Percentiles rank a stretch among this genome's conserved stretches.
These are phyloP conservation scores for Whalleya microplaca DNA, from an alignment of 2,329 filamentous ascomycete genomes.

Conservation along the genomic window DNA sequence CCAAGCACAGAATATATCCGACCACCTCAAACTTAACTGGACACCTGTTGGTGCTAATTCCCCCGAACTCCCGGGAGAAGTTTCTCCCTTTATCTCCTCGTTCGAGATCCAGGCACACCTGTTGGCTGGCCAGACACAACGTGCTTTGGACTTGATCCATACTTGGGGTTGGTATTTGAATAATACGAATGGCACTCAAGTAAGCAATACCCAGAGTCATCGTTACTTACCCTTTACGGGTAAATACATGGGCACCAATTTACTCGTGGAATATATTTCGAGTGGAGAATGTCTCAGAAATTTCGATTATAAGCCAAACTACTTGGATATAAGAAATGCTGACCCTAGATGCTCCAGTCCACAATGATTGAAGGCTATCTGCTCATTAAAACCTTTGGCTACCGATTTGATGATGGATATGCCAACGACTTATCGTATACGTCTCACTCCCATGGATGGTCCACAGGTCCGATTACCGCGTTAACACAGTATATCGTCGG, in stretches of 20 bases:
- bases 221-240: background rate
- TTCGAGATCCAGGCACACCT: constrained; percentile 64
- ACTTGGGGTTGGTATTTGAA: constrained; percentile 65
- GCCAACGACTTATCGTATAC: constrained; percentile 50
- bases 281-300: background rate
- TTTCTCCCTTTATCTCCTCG: constrained; percentile 61
- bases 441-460: constrained; percentile 56
- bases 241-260: background rate
- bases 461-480: constrained; percentile 50
- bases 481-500: constrained; percentile 50
- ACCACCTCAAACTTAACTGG: constrained; percentile 55
- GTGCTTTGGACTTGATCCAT: constrained; percentile 60
- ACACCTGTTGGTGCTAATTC: constrained; percentile 56
- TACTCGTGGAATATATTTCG: background rate
- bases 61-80: constrained; percentile 60
- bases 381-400: constrained; percentile 59
- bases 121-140: constrained; percentile 47
- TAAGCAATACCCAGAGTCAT: background rate
- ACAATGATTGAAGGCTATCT: constrained; percentile 65
- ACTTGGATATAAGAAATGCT: background rate
- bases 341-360: constrained; percentile 37
- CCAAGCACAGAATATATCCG: constrained; percentile 45
- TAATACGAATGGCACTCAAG: constrained; percentile 56
- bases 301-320: background rate
- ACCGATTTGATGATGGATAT: constrained; percentile 57